A percentile compares a stretch with the other conserved stretches of the same genome.
phyloP scores from a whole-genome alignment of 192 early-diverging fungal species.

The Chytriomyces sp. region DNA sequence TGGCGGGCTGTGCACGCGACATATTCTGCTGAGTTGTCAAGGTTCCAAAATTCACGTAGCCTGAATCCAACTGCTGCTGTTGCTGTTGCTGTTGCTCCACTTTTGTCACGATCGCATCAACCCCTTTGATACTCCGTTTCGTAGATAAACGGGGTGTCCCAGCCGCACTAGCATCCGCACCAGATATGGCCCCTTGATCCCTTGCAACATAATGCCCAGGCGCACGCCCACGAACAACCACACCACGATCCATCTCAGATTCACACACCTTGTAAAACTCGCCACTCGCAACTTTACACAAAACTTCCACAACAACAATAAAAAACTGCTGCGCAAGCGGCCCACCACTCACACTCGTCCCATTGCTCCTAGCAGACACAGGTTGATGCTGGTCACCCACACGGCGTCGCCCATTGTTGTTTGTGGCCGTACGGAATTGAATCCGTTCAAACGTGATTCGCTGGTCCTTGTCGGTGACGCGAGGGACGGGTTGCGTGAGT shows the following conservation, averaged over 20 bases:
- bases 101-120: neutral
- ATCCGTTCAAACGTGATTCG: constrained; percentile 77
- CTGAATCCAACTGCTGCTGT: neutral
- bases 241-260: constrained; percentile 35
- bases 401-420: constrained; percentile 91
- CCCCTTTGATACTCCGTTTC: neutral
- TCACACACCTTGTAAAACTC: constrained; percentile 75
- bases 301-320: constrained; percentile 79
- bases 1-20: neutral
- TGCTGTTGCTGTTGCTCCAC: neutral
- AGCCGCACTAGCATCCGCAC: neutral
- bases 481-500: constrained; percentile 65
- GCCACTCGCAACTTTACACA: constrained; percentile 67
- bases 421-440: constrained; percentile 96
- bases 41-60: neutral
- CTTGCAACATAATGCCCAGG: constrained; percentile 82
- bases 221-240: constrained; percentile 91
- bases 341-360: neutral
- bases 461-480: constrained; percentile 17
- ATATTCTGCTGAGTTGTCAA: neutral
- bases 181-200: neutral
- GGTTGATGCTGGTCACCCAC: constrained; percentile 41
- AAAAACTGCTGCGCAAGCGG: constrained; percentile 88
- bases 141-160: no score
- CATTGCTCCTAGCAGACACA: neutral